Base-by-base conservation (phyloP, 495 filamentous ascomycete genomes). In the Penicillium subrubescens region DNA sequence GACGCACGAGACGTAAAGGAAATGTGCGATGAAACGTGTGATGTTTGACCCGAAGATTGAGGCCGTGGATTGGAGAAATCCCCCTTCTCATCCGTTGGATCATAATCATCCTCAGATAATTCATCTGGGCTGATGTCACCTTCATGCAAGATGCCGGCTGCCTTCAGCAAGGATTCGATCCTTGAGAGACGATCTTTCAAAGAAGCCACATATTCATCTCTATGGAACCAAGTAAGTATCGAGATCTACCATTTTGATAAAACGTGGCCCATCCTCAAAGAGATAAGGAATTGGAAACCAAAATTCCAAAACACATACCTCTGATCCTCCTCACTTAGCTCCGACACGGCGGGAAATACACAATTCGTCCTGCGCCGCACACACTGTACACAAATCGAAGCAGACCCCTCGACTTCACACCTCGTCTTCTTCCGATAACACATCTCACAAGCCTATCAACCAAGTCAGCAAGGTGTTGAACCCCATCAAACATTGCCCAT, bases 361-460 rank as follows among this genome's bases (percentile, higher is more conserved):
- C 95, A 97, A 69, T 91, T 89, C 14, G 90, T 92, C 79, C 94
- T 95, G 79, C 96, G 94, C 73, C 97, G 97, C 68, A 87, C 87
- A 74, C 95, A 99, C 77, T 97, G 95, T 14, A 90, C 87, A 80
- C 95, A 99, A 23, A 69, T 19, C 25, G 55, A 15, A 55, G 87
- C 82, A 34, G 92, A 90, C 59, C 91, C 85, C 74, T 96, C 94
- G 56, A 93, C 88, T 74, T 97, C 93, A 76, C 95, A 99, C 78
- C 95, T 97, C 71, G 95, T 96, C 85, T 97, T 97, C 84, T 93
- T 97, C 80, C 92, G 95, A 69, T 92, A 87, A 72, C 95, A 99
- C 91, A 93, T 94, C 72, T 97, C 93, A 81, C 94, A 99, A 56
- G 93, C 93, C 91, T 94, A 63, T 54, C 17, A 31, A 43, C 50